Percentiles rank a stretch among this genome's conserved stretches.
Conservation (phyloP, 352 stramenopile species). For the Paralagenidium karlingii region DNA sequence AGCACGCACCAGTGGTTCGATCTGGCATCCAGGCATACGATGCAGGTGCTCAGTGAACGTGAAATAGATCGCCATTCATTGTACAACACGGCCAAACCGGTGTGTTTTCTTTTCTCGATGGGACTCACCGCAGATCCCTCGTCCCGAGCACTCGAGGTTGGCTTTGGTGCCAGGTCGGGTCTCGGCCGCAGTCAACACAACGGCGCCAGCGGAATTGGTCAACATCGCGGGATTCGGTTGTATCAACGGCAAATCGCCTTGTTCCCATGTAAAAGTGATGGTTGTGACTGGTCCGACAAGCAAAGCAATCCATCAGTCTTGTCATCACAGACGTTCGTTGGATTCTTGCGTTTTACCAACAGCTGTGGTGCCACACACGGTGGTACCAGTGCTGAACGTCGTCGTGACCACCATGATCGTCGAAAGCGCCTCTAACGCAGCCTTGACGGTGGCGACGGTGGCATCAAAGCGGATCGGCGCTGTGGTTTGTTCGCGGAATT, state of each 20-base stretch:
- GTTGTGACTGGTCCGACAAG: constrained; percentile 39
- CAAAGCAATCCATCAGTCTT: no score
- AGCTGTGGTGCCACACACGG: constrained; percentile 19
- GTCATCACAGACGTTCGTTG: no score
- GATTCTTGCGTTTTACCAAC: constrained; percentile 13
- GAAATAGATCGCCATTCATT: no score
- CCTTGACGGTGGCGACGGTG: constrained; percentile 18
- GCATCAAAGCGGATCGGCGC: constrained; percentile 35
- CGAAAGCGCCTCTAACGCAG: constrained; percentile 33
- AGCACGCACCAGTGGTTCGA: constrained; percentile 39
- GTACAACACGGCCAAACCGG: no score
- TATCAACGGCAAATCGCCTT: constrained; percentile 39
- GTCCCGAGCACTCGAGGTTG: constrained; percentile 59
- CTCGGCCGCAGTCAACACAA: constrained; percentile 17
- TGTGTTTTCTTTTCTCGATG: no score
- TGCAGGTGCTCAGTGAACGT: no score
- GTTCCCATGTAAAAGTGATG: constrained; percentile 54
- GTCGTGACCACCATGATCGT: constrained; percentile 41
- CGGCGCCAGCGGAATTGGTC: constrained; percentile 14
- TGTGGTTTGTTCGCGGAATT: constrained; percentile 53
- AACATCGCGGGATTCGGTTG: constrained; percentile 21
- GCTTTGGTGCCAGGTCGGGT: constrained; percentile 51
- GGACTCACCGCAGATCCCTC: constrained; percentile 60
- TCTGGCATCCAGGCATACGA: no score
- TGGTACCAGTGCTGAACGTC: constrained; percentile 19